These are phyloP conservation scores for Gracilaria caudata DNA, from an alignment of 23 red algal genomes.

Conservation along the genomic window DNA sequence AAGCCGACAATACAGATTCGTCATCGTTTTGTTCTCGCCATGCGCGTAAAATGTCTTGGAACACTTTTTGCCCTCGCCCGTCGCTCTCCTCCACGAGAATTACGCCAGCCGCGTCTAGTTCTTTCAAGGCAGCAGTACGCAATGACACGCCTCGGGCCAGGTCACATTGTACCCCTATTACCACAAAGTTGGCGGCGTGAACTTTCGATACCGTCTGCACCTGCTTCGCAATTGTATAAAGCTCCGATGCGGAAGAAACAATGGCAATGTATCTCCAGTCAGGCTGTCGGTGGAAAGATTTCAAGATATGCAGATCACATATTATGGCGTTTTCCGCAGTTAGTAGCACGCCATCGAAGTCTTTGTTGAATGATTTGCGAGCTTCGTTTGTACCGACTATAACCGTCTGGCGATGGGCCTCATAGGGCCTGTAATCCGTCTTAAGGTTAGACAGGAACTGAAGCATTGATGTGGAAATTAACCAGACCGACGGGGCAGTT, in stretches of 20 bases:
- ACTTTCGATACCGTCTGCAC: conserved; percentile 1
- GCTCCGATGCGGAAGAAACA: conserved; percentile 20
- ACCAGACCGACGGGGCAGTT: not conserved
- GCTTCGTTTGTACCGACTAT: conserved; percentile 29
- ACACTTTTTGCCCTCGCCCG: conserved; percentile 3
- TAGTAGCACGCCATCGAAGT: conserved; percentile 3
- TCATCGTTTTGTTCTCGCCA: conserved; percentile 10
- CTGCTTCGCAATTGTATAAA: conserved; percentile 7
- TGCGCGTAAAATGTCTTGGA: not conserved
- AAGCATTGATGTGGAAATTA: not conserved
- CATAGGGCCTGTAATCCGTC: conserved; percentile 9
- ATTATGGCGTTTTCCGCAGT: conserved; percentile 5
- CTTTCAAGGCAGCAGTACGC: conserved; percentile 1
- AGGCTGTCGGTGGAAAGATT: not conserved
- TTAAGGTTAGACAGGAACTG: conserved; percentile 16
- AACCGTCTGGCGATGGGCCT: conserved; percentile 12
- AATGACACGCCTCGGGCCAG: conserved; percentile 14
- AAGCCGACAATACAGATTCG: conserved; percentile 5
- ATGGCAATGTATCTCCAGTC: conserved; percentile 34
- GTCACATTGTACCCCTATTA: conserved; percentile 16
- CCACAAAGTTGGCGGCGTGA: conserved; percentile 14
- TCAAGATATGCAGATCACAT: conserved; percentile 23
- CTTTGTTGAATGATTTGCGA: not conserved
- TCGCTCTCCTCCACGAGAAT: conserved; percentile 12
- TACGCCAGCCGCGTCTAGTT: conserved; percentile 11